Evolutionary conservation across 2,329 filamentous ascomycete species (phyloP).

Genomic region (Neopestalotiopsis rosae): DNA sequence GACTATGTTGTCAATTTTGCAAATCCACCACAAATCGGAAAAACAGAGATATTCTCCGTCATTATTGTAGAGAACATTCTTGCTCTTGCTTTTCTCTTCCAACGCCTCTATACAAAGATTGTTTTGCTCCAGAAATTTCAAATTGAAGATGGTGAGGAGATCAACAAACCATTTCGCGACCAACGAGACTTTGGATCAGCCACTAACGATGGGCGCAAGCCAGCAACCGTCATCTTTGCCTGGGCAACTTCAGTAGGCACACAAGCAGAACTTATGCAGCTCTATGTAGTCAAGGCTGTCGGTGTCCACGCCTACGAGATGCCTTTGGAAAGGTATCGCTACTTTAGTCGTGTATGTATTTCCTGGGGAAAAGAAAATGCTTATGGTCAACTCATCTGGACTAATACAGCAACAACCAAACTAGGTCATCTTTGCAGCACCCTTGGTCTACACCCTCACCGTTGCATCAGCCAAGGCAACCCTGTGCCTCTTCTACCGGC

Average conservation of each 20-base stretch:
- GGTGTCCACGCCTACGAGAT: conserved; percentile 25
- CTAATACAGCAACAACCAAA: background rate
- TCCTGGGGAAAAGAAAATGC: too few species aligned
- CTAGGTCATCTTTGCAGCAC: conserved; percentile 22
- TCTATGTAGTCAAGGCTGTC: conserved; percentile 18
- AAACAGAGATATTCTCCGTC: conserved; percentile 18
- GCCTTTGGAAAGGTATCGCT: conserved; percentile 20
- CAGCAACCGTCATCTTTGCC: conserved; percentile 12
- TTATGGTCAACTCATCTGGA: background rate
- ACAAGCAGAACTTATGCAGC: conserved; percentile 13
- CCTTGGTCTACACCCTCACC: conserved; percentile 39
- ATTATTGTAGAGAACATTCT: conserved; percentile 20
- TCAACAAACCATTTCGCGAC: background rate
- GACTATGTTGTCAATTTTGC: conserved; percentile 21
- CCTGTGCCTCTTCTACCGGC: conserved; percentile 44
- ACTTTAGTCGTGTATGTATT: conserved; percentile 20
- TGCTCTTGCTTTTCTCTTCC: conserved; percentile 22
- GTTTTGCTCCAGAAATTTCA: conserved; percentile 18
- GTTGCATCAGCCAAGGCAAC: conserved; percentile 43
- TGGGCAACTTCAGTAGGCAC: conserved; percentile 16
- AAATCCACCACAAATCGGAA: conserved; percentile 19
- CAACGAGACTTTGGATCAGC: background rate
- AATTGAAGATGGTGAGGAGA: conserved; percentile 21
- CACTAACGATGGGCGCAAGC: background rate
- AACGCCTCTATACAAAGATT: conserved; percentile 24